phyloP scores from a whole-genome alignment of 148 eudicot species.

The Gaultheria prostrata region DNA sequence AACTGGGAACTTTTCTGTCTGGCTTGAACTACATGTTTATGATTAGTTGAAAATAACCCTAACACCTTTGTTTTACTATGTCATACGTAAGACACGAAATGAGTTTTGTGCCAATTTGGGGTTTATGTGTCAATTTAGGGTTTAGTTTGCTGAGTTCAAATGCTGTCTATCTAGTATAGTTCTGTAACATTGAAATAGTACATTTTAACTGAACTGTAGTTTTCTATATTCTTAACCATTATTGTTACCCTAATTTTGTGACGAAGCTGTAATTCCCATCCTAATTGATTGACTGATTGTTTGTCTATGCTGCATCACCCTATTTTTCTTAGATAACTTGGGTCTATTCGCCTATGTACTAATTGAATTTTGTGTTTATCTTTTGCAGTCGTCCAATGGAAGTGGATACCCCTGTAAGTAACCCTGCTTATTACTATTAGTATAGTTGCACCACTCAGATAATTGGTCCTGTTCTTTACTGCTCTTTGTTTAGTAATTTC shows the following conservation, averaged over 20 bases:
- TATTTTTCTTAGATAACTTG: not conserved
- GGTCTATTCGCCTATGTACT: not conserved
- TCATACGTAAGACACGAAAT: not conserved
- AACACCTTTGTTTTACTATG: not conserved
- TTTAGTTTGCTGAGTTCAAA: not conserved
- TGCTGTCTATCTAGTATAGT: not conserved
- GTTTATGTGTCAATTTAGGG: not conserved
- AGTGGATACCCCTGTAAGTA: conserved; percentile 38
- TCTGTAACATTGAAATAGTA: not conserved
- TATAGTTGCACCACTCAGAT: not conserved
- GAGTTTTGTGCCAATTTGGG: not conserved
- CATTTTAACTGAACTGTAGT: not conserved
- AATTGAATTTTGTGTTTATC: not conserved
- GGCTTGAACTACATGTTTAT: not conserved
- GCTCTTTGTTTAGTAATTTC: not conserved
- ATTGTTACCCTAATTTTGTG: not conserved
- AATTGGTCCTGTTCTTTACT: not conserved
- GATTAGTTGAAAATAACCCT: not conserved
- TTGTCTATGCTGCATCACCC: not conserved
- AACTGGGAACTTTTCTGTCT: not conserved
- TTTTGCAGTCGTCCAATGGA: conserved; percentile 46
- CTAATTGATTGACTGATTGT: not conserved
- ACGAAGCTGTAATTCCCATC: not conserved
- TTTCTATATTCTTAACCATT: not conserved
- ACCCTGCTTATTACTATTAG: not conserved